A percentile compares a stretch with the other conserved stretches of the same genome.
These are phyloP conservation scores for Backusella macrospora DNA, from an alignment of 192 early-diverging fungal genomes.

Conservation along the genomic window DNA sequence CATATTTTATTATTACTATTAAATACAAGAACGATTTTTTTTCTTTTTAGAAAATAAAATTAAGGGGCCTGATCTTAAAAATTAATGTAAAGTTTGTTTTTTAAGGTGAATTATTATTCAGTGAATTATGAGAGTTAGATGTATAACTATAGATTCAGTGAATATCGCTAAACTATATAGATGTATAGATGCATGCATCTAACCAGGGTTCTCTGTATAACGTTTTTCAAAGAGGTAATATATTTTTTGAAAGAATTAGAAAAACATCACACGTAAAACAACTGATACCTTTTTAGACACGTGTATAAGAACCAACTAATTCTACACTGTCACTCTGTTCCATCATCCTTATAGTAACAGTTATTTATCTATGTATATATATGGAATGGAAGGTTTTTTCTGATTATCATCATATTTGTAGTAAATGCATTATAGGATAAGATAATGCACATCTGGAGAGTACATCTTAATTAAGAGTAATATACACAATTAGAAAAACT, in stretches of 20 bases:
- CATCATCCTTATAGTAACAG: neutral
- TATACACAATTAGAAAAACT: no score
- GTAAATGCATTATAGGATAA: neutral
- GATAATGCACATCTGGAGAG: neutral
- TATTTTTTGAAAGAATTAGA: neutral
- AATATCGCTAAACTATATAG: neutral
- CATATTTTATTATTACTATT: neutral
- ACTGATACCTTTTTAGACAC: neutral
- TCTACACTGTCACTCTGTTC: neutral
- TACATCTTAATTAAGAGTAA: neutral
- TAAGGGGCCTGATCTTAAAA: neutral
- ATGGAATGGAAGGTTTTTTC: neutral
- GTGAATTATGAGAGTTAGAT: no score
- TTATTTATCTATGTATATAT: neutral
- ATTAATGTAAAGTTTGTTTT: neutral
- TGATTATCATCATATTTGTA: neutral
- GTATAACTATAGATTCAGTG: neutral
- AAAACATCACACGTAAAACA: slow-evolving; percentile 1
- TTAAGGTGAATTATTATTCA: no score
- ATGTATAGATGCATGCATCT: neutral
- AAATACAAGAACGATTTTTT: neutral
- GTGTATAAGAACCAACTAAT: neutral
- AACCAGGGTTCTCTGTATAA: neutral
- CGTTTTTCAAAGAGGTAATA: slow-evolving; percentile 3
- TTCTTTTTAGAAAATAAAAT: neutral